These are phyloP conservation scores for Venustampulla echinocandica DNA, from an alignment of 495 filamentous ascomycete species.

Conservation along the genomic window DNA sequence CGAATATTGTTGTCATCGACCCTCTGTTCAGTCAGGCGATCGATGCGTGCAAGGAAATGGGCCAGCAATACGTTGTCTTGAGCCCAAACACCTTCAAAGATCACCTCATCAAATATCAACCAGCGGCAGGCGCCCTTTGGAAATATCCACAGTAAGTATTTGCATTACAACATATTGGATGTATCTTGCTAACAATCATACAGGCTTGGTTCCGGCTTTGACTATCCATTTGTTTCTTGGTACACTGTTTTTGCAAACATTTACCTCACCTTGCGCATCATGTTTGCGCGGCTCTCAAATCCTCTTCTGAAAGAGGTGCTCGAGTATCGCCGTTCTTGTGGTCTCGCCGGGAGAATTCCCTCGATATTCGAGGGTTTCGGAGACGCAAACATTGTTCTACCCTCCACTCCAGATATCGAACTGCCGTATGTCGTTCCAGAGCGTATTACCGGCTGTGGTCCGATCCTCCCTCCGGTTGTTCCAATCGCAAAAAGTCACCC, in stretches of 20 bases:
- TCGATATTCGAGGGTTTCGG: background rate
- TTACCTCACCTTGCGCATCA: conserved; percentile 24
- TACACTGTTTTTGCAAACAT: conserved; percentile 35
- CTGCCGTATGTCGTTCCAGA: conserved; percentile 35
- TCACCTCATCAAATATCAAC: conserved; percentile 28
- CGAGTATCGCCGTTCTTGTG: conserved; percentile 1
- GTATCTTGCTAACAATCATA: background rate
- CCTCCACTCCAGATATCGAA: conserved; percentile 36
- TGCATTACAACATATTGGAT: background rate
- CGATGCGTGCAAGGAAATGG: conserved; percentile 35
- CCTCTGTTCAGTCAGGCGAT: conserved; percentile 41
- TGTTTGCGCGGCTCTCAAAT: background rate
- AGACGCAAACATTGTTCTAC: conserved; percentile 23
- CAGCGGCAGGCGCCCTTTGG: conserved; percentile 30
- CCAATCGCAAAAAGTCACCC: conserved; percentile 31
- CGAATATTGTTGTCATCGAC: conserved; percentile 39
- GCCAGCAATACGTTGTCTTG: conserved; percentile 29
- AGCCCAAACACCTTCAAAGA: conserved; percentile 36
- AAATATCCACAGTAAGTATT: conserved; percentile 37
- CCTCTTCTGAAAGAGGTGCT: background rate
- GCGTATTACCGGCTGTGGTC: conserved; percentile 16
- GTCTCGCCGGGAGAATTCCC: background rate
- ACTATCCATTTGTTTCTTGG: conserved; percentile 39
- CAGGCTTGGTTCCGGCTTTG: conserved; percentile 29
- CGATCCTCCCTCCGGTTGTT: conserved; percentile 6